These are phyloP conservation scores for Cladophialophora chaetospira DNA, from an alignment of 2,329 filamentous ascomycete species.

Conservation along the genomic window DNA sequence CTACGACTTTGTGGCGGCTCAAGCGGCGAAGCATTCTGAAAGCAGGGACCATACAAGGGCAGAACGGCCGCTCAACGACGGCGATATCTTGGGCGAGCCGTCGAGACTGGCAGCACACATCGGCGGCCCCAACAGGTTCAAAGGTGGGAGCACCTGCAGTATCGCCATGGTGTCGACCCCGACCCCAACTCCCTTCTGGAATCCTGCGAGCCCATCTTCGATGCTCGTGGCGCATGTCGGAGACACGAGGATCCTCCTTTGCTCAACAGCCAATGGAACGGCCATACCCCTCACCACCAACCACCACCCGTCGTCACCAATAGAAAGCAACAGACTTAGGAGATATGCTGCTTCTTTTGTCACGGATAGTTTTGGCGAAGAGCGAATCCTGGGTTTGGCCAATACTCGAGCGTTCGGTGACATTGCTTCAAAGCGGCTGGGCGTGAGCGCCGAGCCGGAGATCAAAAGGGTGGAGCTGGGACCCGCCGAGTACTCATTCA, in stretches of 20 bases:
- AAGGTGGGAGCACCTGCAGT: constrained; percentile 90
- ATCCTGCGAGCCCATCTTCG: constrained; percentile 81
- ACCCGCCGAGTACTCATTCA: constrained; percentile 83
- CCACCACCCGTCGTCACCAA: constrained; percentile 86
- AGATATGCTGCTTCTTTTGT: constrained; percentile 85
- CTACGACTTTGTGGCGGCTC: constrained; percentile 88
- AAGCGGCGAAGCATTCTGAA: constrained; percentile 76
- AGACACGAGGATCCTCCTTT: constrained; percentile 88
- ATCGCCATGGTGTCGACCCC: constrained; percentile 89
- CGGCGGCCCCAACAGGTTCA: constrained; percentile 72
- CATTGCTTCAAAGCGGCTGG: constrained; percentile 85
- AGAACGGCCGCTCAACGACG: constrained; percentile 78
- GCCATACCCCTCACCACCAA: constrained; percentile 83
- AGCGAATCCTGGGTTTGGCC: constrained; percentile 88
- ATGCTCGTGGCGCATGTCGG: constrained; percentile 88
- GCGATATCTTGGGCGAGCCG: constrained; percentile 75
- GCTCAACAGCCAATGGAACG: constrained; percentile 78
- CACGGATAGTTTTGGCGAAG: constrained; percentile 95
- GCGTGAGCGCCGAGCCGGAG: constrained; percentile 92
- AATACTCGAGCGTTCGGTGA: constrained; percentile 96
- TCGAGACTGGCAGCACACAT: constrained; percentile 56
- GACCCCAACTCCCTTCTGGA: constrained; percentile 91
- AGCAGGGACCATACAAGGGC: constrained; percentile 63
- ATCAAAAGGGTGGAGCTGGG: constrained; percentile 75
- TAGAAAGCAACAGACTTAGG: constrained; percentile 78